Conservation (phyloP, 2,329 filamentous ascomycete genomes). For the Claviceps sp. region DNA sequence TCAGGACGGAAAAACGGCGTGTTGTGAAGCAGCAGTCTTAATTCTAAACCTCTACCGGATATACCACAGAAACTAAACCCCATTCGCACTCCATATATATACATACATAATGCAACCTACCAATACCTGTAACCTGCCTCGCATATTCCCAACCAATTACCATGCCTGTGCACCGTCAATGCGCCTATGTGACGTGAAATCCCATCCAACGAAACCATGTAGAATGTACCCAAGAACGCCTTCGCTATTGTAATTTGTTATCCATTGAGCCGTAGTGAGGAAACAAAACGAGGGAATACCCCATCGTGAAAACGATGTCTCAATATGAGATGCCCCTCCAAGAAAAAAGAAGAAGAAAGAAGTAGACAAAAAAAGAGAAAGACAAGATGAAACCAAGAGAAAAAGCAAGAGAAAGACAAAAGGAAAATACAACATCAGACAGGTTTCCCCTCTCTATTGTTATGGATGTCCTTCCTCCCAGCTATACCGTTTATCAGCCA, state of each 20-base stretch:
- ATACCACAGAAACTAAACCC: not conserved
- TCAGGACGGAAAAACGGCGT: too few species aligned
- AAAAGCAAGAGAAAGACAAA: not conserved
- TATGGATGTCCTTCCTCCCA: constrained; percentile 28
- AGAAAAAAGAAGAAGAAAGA: not conserved
- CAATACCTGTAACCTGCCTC: not conserved
- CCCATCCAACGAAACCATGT: not conserved
- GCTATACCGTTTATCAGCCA: constrained; percentile 35
- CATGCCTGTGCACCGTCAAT: not conserved
- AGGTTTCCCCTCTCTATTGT: not conserved
- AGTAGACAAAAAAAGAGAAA: not conserved
- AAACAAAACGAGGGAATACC: not conserved
- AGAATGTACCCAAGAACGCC: not conserved
- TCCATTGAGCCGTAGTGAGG: not conserved
- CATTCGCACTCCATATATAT: not conserved
- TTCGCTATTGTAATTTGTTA: not conserved
- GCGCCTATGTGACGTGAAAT: too few species aligned
- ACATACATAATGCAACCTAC: not conserved
- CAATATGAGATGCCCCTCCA: not conserved
- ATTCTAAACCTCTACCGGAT: too few species aligned
- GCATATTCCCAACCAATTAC: not conserved
- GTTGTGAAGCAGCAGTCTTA: too few species aligned
- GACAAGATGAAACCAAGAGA: not conserved
- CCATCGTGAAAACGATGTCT: not conserved
- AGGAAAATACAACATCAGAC: too few species aligned